Percentiles rank a stretch among this genome's conserved stretches.
phyloP scores from a whole-genome alignment of 1,139 yeast species.

The Saccharomyces hybrid region DNA sequence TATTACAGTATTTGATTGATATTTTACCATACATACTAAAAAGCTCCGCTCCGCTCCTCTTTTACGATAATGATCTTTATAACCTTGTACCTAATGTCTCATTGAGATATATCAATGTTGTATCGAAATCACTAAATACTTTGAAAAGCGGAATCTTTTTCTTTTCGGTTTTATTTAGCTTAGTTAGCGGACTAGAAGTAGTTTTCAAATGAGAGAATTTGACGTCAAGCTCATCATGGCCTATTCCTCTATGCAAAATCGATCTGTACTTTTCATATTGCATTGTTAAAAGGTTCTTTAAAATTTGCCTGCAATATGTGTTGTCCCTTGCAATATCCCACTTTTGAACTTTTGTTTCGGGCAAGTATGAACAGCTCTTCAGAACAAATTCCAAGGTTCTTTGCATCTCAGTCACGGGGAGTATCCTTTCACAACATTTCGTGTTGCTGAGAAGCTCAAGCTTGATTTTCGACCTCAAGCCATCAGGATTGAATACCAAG shows the following conservation, averaged over 20 bases:
- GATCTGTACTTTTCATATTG: conserved; percentile 17
- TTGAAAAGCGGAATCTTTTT: conserved; percentile 1
- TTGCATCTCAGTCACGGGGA: conserved; percentile 5
- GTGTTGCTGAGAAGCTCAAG: conserved; percentile 2
- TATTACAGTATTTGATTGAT: neutral
- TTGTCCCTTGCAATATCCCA: conserved; percentile 12
- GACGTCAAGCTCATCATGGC: neutral
- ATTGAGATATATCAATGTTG: conserved; percentile 19
- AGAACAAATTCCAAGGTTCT: conserved; percentile 20
- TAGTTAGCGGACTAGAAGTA: neutral
- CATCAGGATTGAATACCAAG: conserved; percentile 2
- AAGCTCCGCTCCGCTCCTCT: neutral
- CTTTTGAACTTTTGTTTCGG: conserved; percentile 6
- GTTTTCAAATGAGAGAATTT: neutral
- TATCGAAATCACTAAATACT: conserved; percentile 22
- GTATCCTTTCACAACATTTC: neutral
- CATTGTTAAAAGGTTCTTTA: conserved; percentile 25
- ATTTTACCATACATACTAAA: neutral
- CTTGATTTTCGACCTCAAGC: neutral
- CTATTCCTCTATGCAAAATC: neutral
- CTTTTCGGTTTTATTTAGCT: neutral
- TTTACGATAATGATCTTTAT: conserved; percentile 5
- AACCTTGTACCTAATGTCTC: conserved; percentile 22
- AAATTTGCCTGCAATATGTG: conserved; percentile 17
- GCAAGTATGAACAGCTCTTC: conserved; percentile 14